phyloP scores from a whole-genome alignment of 345 rosid genomes.

The Arabidopsis thaliana region TAIR10.1 NC_003075.7:17480501-17481000 shows the following conservation, averaged over 20 bases:
- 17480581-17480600: conserved; percentile 64
- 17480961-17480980: conserved; percentile 83
- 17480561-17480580: conserved; percentile 53
- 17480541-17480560: conserved; percentile 63
- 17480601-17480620: conserved; percentile 69
- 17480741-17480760: conserved; percentile 94
- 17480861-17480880: conserved; percentile 98
- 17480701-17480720: conserved; percentile 93
- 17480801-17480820: conserved; percentile 90
- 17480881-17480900: conserved; percentile 99
- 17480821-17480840: conserved; percentile 99
- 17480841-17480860: conserved; percentile 96
- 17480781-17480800: conserved; percentile 93
- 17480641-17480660: conserved; percentile 89
- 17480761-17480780: conserved; percentile 94
- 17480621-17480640: conserved; percentile 85
- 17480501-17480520: conserved; percentile 87
- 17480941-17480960: conserved; percentile 87
- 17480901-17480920: conserved; percentile 91
- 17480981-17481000: conserved; percentile 70
- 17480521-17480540: conserved; percentile 97
- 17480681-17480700: conserved; percentile 84
- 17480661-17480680: conserved; percentile 99
- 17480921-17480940: conserved; percentile 96
- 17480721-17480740: conserved; percentile 93